Conservation (phyloP, 2,329 filamentous ascomycete genomes). For the Myriosclerotinia duriaeana region DNA sequence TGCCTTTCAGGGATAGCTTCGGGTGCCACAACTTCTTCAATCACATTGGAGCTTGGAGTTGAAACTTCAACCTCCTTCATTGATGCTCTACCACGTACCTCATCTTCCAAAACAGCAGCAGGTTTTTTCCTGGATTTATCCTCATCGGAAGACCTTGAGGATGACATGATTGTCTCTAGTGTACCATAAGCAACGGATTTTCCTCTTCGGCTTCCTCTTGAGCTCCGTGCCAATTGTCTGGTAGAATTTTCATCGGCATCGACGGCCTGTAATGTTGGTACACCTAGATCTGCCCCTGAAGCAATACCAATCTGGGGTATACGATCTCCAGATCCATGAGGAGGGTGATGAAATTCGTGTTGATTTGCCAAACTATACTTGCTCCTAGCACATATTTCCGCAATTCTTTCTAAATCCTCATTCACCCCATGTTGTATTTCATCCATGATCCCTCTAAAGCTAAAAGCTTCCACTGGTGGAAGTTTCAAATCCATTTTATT, state of each 20-base stretch:
- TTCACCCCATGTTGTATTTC: conserved; percentile 52
- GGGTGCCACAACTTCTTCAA: conserved; percentile 25
- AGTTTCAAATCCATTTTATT: conserved; percentile 47
- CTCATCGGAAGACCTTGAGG: conserved; percentile 63
- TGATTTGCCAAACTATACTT: conserved; percentile 66
- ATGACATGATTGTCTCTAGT: conserved; percentile 66
- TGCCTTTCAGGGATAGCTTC: conserved; percentile 27
- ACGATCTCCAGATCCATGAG: conserved; percentile 57
- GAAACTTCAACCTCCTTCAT: conserved; percentile 39
- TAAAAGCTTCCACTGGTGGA: conserved; percentile 62
- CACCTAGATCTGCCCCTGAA: conserved; percentile 41
- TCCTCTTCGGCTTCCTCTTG: conserved; percentile 34
- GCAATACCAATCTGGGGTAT: conserved; percentile 43
- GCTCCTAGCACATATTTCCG: conserved; percentile 65
- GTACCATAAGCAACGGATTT: conserved; percentile 55
- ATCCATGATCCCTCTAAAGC: conserved; percentile 63
- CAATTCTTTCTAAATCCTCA: conserved; percentile 62
- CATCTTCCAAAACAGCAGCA: conserved; percentile 55
- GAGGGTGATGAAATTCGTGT: conserved; percentile 64
- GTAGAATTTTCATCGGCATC: conserved; percentile 55
- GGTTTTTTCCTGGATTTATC: conserved; percentile 57
- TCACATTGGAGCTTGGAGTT: conserved; percentile 18
- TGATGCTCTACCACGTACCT: conserved; percentile 52
- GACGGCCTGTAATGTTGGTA: conserved; percentile 58
- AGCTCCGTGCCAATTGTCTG: conserved; percentile 31